These are phyloP conservation scores for Vachellia pachyceras DNA, from an alignment of 306 rosid species.

Conservation along the genomic window DNA sequence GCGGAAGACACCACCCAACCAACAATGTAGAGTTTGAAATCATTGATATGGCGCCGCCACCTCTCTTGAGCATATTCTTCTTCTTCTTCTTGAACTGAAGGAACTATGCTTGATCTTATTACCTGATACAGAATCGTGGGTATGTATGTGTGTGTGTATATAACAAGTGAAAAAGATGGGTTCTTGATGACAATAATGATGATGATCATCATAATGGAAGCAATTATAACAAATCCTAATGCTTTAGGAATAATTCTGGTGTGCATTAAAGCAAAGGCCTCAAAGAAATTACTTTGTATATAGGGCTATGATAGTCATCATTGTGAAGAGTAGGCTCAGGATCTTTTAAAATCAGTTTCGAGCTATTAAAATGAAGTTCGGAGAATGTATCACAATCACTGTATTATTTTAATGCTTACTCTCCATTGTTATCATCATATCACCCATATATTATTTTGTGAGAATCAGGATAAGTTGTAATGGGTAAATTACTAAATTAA, in stretches of 20 bases:
- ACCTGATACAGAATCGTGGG: background rate
- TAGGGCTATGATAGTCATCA: conserved; percentile 75
- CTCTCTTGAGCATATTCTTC: conserved; percentile 62
- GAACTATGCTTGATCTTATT: too few species aligned
- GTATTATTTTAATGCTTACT: too few species aligned
- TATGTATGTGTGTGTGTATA: conserved; percentile 36
- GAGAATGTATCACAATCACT: background rate
- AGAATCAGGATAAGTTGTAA: too few species aligned
- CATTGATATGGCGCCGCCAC: conserved; percentile 57
- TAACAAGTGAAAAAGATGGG: conserved; percentile 52
- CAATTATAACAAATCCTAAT: conserved; percentile 67
- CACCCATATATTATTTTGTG: too few species aligned
- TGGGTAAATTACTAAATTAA: too few species aligned
- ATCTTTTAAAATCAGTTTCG: conserved; percentile 29
- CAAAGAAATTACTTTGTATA: too few species aligned
- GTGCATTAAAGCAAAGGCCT: conserved; percentile 36
- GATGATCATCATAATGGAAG: conserved; percentile 69
- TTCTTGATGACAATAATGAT: conserved; percentile 43
- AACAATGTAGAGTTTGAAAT: conserved; percentile 54
- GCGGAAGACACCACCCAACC: conserved; percentile 63
- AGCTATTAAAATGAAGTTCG: background rate
- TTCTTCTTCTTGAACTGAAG: background rate
- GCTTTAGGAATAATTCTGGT: conserved; percentile 62
- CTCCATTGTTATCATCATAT: too few species aligned
- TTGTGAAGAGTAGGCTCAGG: conserved; percentile 44